Base-by-base conservation (phyloP, 2,329 filamentous ascomycete genomes). In the Lecanicillium sp. region DNA sequence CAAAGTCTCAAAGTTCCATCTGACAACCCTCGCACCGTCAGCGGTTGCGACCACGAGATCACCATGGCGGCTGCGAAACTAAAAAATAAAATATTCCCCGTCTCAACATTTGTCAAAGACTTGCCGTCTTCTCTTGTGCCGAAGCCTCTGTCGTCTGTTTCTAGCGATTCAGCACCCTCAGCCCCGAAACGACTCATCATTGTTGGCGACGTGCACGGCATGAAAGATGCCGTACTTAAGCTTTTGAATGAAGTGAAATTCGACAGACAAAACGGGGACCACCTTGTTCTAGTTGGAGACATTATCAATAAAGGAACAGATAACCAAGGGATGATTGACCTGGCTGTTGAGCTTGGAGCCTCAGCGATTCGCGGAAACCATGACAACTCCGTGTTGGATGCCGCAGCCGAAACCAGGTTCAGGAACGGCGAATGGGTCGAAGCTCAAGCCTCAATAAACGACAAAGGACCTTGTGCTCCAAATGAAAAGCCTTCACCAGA, bases 191-290 rank as follows among this genome's bases (percentile, higher is more conserved):
- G 33, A n/a, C 33, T 94, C 20, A 66, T 95, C n/a, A 70, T 95
- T 40, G 69, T 95, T 19, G 89, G 89, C 33, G 89, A 95, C 61
- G 84, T 95, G 2, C 89, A 95, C 60, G 89, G 89, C 11, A 88
- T 88, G 60, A 75, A 74, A 44, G 55, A 72, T 8, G 75, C 87
- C 44, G 64, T 85, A 55, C 60, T 66, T 52, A 55, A 67, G 12
- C 67, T 95, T 5, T 67, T 95, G 8, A 55, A 70, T 4, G 80
- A 85, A 51, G 63, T 83, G 11, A 57, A 67, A n/a, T 88, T 86
- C 56, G 59, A 78, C 36, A 48, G 14, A 5, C 7, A 17, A 1
- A 33, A 43, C 9, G 46, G 46, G 3, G 88, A 92, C 54, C 81
- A 87, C 50, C 63, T 92, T 9, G 67, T 92, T 3, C 68, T 89